These are phyloP conservation scores for Alternaria sp. DNA, from an alignment of 2,329 filamentous ascomycete species.

Conservation along the genomic window DNA sequence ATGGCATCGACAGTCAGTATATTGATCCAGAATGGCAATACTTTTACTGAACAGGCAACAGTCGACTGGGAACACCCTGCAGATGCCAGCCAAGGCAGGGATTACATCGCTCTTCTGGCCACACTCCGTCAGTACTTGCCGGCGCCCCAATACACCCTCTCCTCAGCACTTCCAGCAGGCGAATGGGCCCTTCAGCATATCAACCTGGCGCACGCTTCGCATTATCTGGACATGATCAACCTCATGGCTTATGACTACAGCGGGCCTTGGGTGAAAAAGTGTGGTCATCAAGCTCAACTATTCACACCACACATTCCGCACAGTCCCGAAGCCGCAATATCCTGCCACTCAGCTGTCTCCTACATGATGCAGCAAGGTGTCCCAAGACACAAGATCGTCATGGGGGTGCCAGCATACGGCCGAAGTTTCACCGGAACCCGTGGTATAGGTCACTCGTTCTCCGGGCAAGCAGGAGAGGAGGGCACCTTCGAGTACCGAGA, in stretches of 20 bases:
- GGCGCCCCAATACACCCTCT: slow-evolving; percentile 72
- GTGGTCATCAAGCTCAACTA: slow-evolving; percentile 80
- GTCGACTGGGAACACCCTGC: slow-evolving; percentile 84
- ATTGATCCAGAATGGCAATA: neutral
- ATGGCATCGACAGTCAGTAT: slow-evolving; percentile 75
- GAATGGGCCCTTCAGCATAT: slow-evolving; percentile 73
- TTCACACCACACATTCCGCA: slow-evolving; percentile 64
- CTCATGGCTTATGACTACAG: slow-evolving; percentile 83
- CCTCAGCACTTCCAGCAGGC: slow-evolving; percentile 74
- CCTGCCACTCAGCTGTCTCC: slow-evolving; percentile 70
- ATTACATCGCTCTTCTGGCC: slow-evolving; percentile 75
- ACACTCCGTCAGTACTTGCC: slow-evolving; percentile 73
- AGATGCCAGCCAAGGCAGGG: slow-evolving; percentile 69
- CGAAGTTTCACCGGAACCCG: slow-evolving; percentile 74
- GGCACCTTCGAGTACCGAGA: slow-evolving; percentile 78
- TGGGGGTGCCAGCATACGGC: slow-evolving; percentile 79
- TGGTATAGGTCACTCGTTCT: slow-evolving; percentile 69
- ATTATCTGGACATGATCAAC: slow-evolving; percentile 78
- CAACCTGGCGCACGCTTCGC: slow-evolving; percentile 68
- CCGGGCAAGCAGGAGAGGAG: slow-evolving; percentile 63
- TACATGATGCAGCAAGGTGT: slow-evolving; percentile 73
- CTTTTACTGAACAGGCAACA: slow-evolving; percentile 48
- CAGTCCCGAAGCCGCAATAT: slow-evolving; percentile 64
- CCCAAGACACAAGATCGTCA: slow-evolving; percentile 73
- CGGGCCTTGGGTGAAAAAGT: slow-evolving; percentile 71